A percentile compares a stretch with the other conserved stretches of the same genome.
Conservation (phyloP, 108 stramenopile species). For the Cylindrotheca closterium region DNA sequence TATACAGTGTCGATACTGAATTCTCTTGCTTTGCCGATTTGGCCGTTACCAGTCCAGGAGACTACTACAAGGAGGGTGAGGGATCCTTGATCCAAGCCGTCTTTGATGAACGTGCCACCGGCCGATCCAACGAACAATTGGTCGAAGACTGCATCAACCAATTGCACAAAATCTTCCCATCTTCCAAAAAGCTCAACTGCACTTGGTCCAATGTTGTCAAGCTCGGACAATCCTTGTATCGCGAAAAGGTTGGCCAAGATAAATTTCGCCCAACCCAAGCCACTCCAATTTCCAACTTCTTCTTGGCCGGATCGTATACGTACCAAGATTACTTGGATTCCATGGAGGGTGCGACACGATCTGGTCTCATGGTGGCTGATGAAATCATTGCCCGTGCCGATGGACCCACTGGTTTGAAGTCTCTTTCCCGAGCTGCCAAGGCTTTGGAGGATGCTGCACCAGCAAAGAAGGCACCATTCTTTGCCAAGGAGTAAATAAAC, state of each 20-base stretch:
- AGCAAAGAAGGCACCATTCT: conserved; percentile 5
- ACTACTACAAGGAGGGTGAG: conserved; percentile 94
- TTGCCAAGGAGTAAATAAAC: conserved; percentile 5
- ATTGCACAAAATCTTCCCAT: conserved; percentile 87
- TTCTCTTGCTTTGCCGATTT: conserved; percentile 98
- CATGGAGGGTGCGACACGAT: conserved; percentile 96
- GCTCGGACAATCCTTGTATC: conserved; percentile 89
- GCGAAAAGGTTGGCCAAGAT: conserved; percentile 95
- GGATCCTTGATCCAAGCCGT: conserved; percentile 89
- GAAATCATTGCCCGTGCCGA: conserved; percentile 90
- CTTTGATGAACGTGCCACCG: conserved; percentile 87
- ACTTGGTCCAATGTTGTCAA: conserved; percentile 96
- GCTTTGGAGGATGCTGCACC: background rate
- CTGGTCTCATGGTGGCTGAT: conserved; percentile 93
- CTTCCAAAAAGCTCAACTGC: conserved; percentile 87
- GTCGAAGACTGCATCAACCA: conserved; percentile 87
- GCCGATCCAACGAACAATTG: conserved; percentile 75
- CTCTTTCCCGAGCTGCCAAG: conserved; percentile 8
- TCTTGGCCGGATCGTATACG: conserved; percentile 95
- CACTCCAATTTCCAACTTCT: conserved; percentile 95
- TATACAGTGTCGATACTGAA: conserved; percentile 95
- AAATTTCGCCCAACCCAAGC: conserved; percentile 92
- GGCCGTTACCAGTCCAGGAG: conserved; percentile 89
- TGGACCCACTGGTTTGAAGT: conserved; percentile 67
- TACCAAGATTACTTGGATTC: conserved; percentile 97